Conservation (phyloP, 768 basidiomycete species). For the Trametes cingulata region DNA sequence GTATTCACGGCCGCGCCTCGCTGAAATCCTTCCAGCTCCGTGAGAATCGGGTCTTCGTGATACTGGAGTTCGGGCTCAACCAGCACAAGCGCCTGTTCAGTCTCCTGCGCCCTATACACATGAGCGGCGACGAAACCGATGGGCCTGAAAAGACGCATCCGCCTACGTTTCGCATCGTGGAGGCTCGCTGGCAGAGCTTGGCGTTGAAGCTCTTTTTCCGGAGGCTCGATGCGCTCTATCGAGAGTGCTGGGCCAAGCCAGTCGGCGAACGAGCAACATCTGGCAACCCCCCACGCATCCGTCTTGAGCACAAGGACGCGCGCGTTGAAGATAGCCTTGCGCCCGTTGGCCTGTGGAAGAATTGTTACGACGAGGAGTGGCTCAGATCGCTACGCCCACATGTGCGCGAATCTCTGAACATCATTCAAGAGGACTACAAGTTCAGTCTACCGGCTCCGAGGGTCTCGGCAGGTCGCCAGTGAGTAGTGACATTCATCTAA, state of each 20-base stretch:
- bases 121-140: neutral
- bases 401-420: neutral
- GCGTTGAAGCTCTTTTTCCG: neutral
- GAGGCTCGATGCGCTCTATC: neutral
- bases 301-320: neutral
- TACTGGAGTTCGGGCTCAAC: neutral
- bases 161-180: neutral
- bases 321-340: neutral
- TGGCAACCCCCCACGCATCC: neutral
- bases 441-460: neutral
- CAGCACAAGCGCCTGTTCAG: neutral
- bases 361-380: conserved; percentile 3
- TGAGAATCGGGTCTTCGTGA: neutral
- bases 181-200: neutral
- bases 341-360: conserved; percentile 3
- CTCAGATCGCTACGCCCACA: neutral
- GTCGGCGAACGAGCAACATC: neutral
- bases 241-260: neutral
- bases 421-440: neutral
- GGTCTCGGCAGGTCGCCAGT: neutral
- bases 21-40: neutral
- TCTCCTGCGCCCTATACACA: neutral
- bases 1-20: too few species aligned
- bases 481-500: neutral
- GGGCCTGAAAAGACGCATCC: neutral